Evolutionary conservation across 23 red algal species (phyloP).

Genomic region (Cyanidiococcus yangmingshanensis): DNA sequence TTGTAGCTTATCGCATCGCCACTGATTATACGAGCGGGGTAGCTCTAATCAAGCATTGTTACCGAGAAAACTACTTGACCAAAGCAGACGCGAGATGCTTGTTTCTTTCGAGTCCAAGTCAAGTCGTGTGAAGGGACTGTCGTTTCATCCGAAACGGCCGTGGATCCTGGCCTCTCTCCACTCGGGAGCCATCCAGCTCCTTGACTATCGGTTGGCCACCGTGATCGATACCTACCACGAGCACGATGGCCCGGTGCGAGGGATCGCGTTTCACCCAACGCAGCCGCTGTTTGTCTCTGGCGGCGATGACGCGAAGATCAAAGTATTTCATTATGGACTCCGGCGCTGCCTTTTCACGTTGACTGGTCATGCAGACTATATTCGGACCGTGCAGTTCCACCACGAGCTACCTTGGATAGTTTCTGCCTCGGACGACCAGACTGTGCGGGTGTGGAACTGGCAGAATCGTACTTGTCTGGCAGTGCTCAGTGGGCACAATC

Average conservation of each 20-base stretch:
- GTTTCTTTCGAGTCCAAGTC: constrained; percentile 95
- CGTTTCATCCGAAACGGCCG: constrained; percentile 92
- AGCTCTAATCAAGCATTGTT: no score
- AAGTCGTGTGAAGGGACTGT: constrained; percentile 90
- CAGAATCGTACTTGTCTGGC: constrained; percentile 94
- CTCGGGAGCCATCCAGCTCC: constrained; percentile 90
- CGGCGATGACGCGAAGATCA: constrained; percentile 99
- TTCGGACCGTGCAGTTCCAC: constrained; percentile 96
- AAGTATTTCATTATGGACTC: constrained; percentile 96
- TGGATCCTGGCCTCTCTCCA: constrained; percentile 93
- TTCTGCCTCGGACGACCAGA: constrained; percentile 98
- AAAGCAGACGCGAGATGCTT: no score
- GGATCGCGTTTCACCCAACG: constrained; percentile 80
- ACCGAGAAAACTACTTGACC: no score
- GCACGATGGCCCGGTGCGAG: constrained; percentile 93
- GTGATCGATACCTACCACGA: constrained; percentile 94
- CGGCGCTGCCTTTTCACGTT: constrained; percentile 93
- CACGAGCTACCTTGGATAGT: constrained; percentile 98
- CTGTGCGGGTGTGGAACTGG: constrained; percentile 99
- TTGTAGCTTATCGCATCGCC: no score
- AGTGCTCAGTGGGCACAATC: constrained; percentile 89
- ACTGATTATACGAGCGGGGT: no score
- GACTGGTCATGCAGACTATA: constrained; percentile 92
- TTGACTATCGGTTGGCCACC: constrained; percentile 92
- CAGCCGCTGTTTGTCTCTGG: constrained; percentile 97